A percentile compares a stretch with the other conserved stretches of the same genome.
Evolutionary conservation across 2,329 filamentous ascomycete genomes (phyloP).

Genomic region (Nemania sp.): DNA sequence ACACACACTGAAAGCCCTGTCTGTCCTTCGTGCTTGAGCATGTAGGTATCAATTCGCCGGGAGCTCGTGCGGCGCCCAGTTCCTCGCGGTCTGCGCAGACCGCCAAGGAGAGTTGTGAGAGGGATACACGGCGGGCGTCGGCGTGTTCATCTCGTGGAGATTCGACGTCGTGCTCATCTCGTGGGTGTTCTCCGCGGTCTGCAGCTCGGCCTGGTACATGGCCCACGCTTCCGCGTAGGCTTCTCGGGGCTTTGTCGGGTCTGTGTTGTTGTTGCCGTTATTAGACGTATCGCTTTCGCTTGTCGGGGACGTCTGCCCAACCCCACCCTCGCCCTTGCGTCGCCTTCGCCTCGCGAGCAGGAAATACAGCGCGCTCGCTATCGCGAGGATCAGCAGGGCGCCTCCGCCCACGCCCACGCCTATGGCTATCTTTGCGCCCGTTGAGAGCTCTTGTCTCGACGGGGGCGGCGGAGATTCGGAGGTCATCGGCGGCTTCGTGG

Average conservation of each 20-base stretch:
- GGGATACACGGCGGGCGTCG: not conserved
- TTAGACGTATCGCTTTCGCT: not conserved
- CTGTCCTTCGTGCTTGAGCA: too few relatives aligned
- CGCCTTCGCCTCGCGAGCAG: not conserved
- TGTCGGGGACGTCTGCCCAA: not conserved
- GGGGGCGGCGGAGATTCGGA: not conserved
- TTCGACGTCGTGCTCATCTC: slow-evolving; percentile 5
- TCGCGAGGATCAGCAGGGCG: not conserved
- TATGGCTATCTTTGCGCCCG: not conserved
- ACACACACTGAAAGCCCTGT: too few relatives aligned
- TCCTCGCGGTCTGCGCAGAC: too few relatives aligned
- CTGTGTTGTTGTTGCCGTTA: too few relatives aligned
- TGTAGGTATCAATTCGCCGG: too few relatives aligned
- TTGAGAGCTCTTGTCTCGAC: not conserved
- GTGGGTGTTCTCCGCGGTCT: not conserved
- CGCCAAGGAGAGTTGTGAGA: too few relatives aligned
- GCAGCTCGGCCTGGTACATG: not conserved
- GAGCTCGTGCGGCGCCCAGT: too few relatives aligned
- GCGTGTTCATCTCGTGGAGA: not conserved
- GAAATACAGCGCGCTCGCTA: not conserved
- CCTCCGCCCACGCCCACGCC: not conserved
- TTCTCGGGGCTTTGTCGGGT: not conserved
- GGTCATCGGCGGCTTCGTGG: not conserved
- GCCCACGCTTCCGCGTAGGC: not conserved
- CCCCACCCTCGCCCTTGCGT: not conserved